A percentile compares a stretch with the other conserved stretches of the same genome.
Evolutionary conservation across 2,329 filamentous ascomycete species (phyloP).

Genomic region (Pseudogymnoascus sp.): DNA sequence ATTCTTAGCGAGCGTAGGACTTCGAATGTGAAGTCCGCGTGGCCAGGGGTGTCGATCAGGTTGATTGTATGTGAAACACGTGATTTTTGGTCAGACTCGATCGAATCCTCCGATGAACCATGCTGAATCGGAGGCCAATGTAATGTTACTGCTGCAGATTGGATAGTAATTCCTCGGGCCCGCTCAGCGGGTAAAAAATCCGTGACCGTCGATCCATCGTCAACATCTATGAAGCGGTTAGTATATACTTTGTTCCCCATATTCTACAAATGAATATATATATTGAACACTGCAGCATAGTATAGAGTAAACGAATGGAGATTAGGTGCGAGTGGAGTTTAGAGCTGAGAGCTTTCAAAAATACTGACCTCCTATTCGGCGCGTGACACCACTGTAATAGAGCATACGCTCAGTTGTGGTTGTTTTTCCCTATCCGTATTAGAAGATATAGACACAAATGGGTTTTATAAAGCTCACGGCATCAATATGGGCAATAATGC

Average conservation of each 20-base stretch:
- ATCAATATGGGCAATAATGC: conserved; percentile 98
- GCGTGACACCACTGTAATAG: conserved; percentile 85
- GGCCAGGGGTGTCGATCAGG: conserved; percentile 90
- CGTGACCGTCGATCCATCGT: conserved; percentile 92
- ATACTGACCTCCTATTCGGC: conserved; percentile 61
- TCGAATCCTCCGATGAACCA: conserved; percentile 15
- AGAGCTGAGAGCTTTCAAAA: not conserved
- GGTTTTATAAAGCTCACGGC: conserved; percentile 43
- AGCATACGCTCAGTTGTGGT: conserved; percentile 99
- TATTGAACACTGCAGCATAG: not conserved
- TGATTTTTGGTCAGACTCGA: conserved; percentile 31
- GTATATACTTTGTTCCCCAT: not conserved
- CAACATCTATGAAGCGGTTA: conserved; percentile 55
- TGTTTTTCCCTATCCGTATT: conserved; percentile 65
- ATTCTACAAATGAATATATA: conserved; percentile 5
- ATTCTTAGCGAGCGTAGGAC: conserved; percentile 84
- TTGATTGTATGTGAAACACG: conserved; percentile 64
- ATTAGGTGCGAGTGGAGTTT: not conserved
- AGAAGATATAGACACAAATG: conserved; percentile 3
- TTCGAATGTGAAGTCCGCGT: conserved; percentile 96
- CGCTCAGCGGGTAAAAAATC: conserved; percentile 93
- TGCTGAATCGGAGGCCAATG: conserved; percentile 64
- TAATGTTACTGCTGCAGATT: conserved; percentile 93
- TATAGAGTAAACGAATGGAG: conserved; percentile 1
- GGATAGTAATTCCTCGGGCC: conserved; percentile 90